phyloP scores from a whole-genome alignment of 257 asterid species.

The Cordia subcordata region DNA sequence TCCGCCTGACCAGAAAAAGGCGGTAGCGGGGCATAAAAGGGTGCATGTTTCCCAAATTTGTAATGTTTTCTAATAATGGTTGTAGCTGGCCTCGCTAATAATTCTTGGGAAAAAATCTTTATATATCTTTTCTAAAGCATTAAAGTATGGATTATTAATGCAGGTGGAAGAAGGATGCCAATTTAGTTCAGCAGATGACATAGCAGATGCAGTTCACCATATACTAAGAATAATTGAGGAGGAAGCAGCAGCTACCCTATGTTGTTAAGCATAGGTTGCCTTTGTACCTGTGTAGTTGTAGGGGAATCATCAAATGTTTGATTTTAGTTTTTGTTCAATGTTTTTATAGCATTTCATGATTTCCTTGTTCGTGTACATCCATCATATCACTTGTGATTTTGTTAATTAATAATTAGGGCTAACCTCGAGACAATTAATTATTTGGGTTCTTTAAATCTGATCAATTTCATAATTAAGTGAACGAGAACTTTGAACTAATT shows the following conservation, averaged over 20 bases:
- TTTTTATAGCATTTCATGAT: not conserved
- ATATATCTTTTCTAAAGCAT: conserved; percentile 4
- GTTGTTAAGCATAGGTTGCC: conserved; percentile 38
- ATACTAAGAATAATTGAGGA: conserved; percentile 90
- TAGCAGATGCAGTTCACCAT: conserved; percentile 89
- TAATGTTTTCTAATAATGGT: conserved; percentile 4
- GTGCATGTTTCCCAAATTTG: not conserved
- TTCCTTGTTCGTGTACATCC: conserved; percentile 17
- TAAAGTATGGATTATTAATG: conserved; percentile 6
- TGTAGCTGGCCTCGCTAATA: conserved; percentile 13
- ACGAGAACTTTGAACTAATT: too few relatives aligned
- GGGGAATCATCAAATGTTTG: not conserved
- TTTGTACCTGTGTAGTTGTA: not conserved
- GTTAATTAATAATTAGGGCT: conserved; percentile 3
- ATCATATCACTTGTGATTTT: conserved; percentile 15
- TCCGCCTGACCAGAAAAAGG: too few relatives aligned
- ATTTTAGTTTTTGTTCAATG: not conserved
- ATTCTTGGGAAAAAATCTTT: conserved; percentile 13
- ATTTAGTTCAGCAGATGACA: conserved; percentile 82
- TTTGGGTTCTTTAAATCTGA: not conserved
- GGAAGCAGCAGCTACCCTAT: conserved; percentile 51
- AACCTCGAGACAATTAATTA: conserved; percentile 6
- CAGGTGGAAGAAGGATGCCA: conserved; percentile 98
- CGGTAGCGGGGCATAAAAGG: conserved; percentile 3
- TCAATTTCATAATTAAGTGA: not conserved